Conservation (phyloP, 2,329 filamentous ascomycete genomes). For the Lecanicillium sp. region DNA sequence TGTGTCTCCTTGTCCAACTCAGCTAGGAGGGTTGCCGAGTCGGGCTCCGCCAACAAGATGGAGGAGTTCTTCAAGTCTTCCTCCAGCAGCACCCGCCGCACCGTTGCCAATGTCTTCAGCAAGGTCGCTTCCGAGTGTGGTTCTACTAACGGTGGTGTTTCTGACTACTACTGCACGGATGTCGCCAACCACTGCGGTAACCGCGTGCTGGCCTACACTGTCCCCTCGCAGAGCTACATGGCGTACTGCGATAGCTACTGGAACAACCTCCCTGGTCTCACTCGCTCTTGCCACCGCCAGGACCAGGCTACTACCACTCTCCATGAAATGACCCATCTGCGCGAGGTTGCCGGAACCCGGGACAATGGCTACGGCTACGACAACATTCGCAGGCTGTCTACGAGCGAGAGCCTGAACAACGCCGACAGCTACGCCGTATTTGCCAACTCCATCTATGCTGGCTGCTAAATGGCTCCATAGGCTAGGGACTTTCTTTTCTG, state of each 20-base stretch:
- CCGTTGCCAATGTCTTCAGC: slow-evolving; percentile 38
- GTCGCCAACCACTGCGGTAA: slow-evolving; percentile 30
- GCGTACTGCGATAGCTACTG: slow-evolving; percentile 9
- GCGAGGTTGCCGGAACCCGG: slow-evolving; percentile 4
- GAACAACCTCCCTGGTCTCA: slow-evolving; percentile 10
- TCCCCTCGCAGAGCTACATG: slow-evolving; percentile 6
- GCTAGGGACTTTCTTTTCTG: too few species aligned
- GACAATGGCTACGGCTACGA: slow-evolving; percentile 12
- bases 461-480: slow-evolving; percentile 8
- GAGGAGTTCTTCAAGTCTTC: slow-evolving; percentile 58
- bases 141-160: slow-evolving; percentile 33
- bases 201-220: slow-evolving; percentile 25
- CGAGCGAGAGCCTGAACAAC: slow-evolving; percentile 11
- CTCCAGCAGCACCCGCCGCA: slow-evolving; percentile 27
- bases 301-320: slow-evolving; percentile 8
- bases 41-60: slow-evolving; percentile 40
- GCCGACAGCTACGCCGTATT: slow-evolving; percentile 13
- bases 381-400: slow-evolving; percentile 7
- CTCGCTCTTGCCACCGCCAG: slow-evolving; percentile 6
- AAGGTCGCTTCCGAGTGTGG: slow-evolving; percentile 41
- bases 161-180: slow-evolving; percentile 48
- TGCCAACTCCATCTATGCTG: slow-evolving; percentile 10
- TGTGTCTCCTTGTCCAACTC: slow-evolving; percentile 45
- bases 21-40: slow-evolving; percentile 39
- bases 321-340: slow-evolving; percentile 8